phyloP scores from a whole-genome alignment of 805 yeast species.

The Cyberlindnera subsufficiens region DNA sequence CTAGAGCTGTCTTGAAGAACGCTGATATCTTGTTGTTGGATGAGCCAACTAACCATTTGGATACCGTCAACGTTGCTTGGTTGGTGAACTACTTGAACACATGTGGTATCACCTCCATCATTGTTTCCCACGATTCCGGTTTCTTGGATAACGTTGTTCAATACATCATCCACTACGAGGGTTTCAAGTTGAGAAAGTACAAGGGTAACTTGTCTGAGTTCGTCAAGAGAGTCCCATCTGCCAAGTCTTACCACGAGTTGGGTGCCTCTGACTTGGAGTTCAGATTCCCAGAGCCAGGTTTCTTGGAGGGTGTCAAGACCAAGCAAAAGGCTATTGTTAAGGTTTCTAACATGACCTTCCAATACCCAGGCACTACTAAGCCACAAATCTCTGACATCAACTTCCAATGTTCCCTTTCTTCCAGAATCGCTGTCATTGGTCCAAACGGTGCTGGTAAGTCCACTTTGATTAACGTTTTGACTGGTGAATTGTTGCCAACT shows the following conservation, averaged over 20 bases:
- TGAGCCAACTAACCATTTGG: conserved; percentile 99
- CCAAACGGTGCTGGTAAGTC: conserved; percentile 99
- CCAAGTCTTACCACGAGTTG: conserved; percentile 96
- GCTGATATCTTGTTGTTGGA: conserved; percentile 96
- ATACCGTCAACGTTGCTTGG: conserved; percentile 99
- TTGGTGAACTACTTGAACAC: conserved; percentile 98
- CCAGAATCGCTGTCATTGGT: conserved; percentile 99
- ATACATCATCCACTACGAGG: conserved; percentile 99
- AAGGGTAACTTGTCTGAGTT: conserved; percentile 99
- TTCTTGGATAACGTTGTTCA: conserved; percentile 96
- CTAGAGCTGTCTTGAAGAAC: conserved; percentile 98
- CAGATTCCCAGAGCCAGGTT: conserved; percentile 99
- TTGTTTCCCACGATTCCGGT: conserved; percentile 99
- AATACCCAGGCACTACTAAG: conserved; percentile 97
- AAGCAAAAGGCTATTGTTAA: conserved; percentile 99
- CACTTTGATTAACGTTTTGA: conserved; percentile 95
- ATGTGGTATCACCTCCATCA: conserved; percentile 97
- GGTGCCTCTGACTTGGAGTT: conserved; percentile 98
- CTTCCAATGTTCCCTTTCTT: conserved; percentile 98
- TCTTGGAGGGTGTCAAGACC: conserved; percentile 99
- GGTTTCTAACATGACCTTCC: conserved; percentile 96
- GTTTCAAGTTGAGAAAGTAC: conserved; percentile 99
- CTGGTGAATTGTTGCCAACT: conserved; percentile 99
- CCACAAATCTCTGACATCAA: conserved; percentile 89
- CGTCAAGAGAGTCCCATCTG: conserved; percentile 98